A percentile compares a stretch with the other conserved stretches of the same genome.
These are phyloP conservation scores for Alternaria panax DNA, from an alignment of 2,329 filamentous ascomycete genomes.

Conservation along the genomic window DNA sequence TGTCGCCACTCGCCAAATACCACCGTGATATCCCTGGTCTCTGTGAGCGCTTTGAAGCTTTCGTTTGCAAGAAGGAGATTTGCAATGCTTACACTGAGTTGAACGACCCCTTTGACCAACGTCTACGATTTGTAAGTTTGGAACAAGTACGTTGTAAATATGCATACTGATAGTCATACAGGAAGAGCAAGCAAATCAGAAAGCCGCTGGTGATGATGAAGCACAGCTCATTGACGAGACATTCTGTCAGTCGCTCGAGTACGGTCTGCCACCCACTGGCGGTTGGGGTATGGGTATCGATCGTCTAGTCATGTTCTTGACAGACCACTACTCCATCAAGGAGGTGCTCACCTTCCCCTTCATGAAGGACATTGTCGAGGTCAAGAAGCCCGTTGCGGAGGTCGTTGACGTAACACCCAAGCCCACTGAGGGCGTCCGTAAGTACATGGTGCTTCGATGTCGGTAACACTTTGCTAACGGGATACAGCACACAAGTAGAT, in stretches of 20 bases:
- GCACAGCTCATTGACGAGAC: conserved; percentile 96
- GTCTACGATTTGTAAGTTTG: conserved; percentile 66
- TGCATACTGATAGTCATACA: conserved; percentile 14
- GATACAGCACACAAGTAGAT: conserved; percentile 32
- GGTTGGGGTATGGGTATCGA: conserved; percentile 98
- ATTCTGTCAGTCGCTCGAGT: conserved; percentile 89
- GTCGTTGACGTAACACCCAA: conserved; percentile 66
- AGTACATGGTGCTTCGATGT: conserved; percentile 14
- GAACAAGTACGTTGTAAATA: not conserved
- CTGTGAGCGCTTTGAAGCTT: conserved; percentile 98
- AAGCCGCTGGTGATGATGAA: conserved; percentile 96
- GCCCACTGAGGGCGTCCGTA: conserved; percentile 66
- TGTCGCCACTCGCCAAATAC: conserved; percentile 97
- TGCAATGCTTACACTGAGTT: conserved; percentile 97
- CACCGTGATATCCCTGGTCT: conserved; percentile 78
- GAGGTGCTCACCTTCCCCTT: conserved; percentile 97
- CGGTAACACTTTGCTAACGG: conserved; percentile 7
- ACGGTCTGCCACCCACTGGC: conserved; percentile 86
- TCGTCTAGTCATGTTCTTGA: conserved; percentile 93
- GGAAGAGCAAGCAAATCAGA: conserved; percentile 88
- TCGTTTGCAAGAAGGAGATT: conserved; percentile 97
- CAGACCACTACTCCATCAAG: conserved; percentile 93
- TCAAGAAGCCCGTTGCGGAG: conserved; percentile 64
- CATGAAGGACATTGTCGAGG: conserved; percentile 76
- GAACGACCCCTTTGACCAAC: conserved; percentile 95